Percentiles rank a stretch among this genome's conserved stretches.
Evolutionary conservation across 2,329 filamentous ascomycete genomes (phyloP).

Genomic region (Venturia carpophila): DNA sequence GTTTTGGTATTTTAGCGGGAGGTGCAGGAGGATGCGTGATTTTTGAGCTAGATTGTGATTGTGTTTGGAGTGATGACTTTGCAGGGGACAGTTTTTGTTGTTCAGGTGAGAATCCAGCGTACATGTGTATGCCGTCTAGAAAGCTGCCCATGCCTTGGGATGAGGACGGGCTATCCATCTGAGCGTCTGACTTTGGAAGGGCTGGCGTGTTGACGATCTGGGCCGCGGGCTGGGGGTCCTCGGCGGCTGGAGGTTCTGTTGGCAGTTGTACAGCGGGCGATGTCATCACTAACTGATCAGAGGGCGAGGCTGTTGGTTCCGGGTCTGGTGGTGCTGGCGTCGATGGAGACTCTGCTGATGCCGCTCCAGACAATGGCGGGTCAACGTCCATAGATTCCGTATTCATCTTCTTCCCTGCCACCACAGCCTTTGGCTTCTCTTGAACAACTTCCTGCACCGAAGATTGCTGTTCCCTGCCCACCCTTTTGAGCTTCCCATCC

Average conservation of each 20-base stretch:
- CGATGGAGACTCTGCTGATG: not conserved
- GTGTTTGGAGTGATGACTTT: conserved; percentile 4
- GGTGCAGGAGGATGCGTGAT: conserved; percentile 28
- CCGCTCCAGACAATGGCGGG: not conserved
- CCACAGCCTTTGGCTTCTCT: conserved; percentile 25
- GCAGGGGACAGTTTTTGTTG: not conserved
- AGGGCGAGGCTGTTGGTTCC: conserved; percentile 1
- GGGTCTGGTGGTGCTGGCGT: not conserved
- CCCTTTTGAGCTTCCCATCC: conserved; percentile 63
- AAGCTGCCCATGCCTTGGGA: conserved; percentile 1
- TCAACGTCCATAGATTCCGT: not conserved
- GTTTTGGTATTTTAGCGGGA: conserved; percentile 44
- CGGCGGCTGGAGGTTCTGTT: conserved; percentile 13
- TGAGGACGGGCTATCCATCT: not conserved
- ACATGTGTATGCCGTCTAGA: conserved; percentile 6
- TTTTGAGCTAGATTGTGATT: not conserved
- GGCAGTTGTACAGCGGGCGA: conserved; percentile 9
- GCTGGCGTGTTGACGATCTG: not conserved
- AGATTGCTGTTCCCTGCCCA: conserved; percentile 45
- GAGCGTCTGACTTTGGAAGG: not conserved
- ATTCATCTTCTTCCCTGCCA: not conserved
- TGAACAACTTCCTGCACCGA: conserved; percentile 27
- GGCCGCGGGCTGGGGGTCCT: conserved; percentile 17
- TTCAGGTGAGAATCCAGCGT: not conserved
- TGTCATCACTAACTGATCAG: not conserved